Percentiles rank a stretch among this genome's conserved stretches.
Evolutionary conservation across 1,284 basidiomycete species (phyloP).

Genomic region (Ustilago trichophora): DNA sequence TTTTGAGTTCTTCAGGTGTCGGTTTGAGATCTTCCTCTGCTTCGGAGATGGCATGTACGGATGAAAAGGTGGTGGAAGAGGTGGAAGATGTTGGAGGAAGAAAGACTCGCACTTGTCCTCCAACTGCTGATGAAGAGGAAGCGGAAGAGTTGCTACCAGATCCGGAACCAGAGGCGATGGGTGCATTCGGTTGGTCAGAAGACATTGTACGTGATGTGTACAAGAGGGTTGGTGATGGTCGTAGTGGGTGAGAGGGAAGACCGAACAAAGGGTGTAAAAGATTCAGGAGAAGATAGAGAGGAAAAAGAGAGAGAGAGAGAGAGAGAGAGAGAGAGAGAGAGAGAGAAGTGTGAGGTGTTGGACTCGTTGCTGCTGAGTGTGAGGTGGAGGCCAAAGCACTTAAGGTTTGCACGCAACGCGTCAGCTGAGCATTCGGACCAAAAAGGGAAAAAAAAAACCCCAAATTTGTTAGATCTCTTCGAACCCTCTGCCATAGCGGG

Average conservation of each 20-base stretch:
- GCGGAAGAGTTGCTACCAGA: too few relatives aligned
- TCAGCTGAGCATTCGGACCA: too few relatives aligned
- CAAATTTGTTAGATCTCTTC: conserved; percentile 11
- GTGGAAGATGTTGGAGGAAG: conserved; percentile 12
- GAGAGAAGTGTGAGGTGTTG: conserved; percentile 2
- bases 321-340: background rate
- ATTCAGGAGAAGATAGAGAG: too few relatives aligned
- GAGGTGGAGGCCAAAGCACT: conserved; percentile 13
- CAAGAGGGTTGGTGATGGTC: background rate
- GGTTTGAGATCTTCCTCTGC: conserved; percentile 71
- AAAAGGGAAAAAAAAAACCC: too few relatives aligned
- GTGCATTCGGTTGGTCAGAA: background rate
- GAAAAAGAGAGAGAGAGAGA: too few relatives aligned
- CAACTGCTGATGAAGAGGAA: background rate
- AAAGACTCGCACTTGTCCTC: conserved; percentile 12
- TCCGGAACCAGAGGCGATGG: too few relatives aligned
- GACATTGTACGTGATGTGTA: background rate
- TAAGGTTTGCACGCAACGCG: background rate
- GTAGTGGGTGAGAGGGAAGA: background rate
- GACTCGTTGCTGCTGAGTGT: background rate
- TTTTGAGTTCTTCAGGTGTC: conserved; percentile 77
- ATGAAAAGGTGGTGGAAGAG: background rate
- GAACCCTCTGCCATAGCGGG: too few relatives aligned
- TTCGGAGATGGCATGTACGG: background rate
- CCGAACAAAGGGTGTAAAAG: background rate